Percentiles rank a stretch among this genome's conserved stretches.
Conservation (phyloP, 139 green algal genomes). For the Tetradesmus lagerheimii region DNA sequence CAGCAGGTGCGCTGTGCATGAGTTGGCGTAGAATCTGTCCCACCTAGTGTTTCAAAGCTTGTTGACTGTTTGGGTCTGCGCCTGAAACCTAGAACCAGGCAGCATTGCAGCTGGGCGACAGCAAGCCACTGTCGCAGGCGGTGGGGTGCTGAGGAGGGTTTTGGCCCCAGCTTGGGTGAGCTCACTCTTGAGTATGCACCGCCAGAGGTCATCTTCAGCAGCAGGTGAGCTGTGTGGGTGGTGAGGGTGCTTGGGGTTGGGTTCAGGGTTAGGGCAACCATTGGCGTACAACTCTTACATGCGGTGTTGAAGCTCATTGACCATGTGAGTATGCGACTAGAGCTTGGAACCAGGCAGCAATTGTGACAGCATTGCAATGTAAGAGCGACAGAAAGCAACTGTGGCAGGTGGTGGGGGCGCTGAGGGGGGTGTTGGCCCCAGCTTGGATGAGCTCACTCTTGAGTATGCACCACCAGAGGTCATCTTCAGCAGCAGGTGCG, state of each 20-base stretch:
- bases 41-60: too few species aligned
- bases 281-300: too few species aligned
- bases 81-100: too few species aligned
- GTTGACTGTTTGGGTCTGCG: too few species aligned
- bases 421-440: constrained; percentile 68
- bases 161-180: constrained; percentile 66
- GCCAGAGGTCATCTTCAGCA: constrained; percentile 75
- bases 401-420: background rate
- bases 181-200: constrained; percentile 83
- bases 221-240: constrained; percentile 10
- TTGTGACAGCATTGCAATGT: too few species aligned
- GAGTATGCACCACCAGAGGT: constrained; percentile 86
- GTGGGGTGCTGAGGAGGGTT: constrained; percentile 55
- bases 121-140: background rate
- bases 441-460: constrained; percentile 67
- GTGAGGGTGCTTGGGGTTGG: background rate
- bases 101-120: background rate
- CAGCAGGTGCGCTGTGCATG: constrained; percentile 17
- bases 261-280: too few species aligned
- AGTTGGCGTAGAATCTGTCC: too few species aligned
- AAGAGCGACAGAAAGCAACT: background rate
- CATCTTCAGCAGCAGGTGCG: constrained; percentile 60
- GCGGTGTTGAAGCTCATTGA: too few species aligned
- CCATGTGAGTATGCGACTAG: too few species aligned
- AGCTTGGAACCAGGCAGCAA: too few species aligned